Percentiles rank a stretch among this genome's conserved stretches.
These are phyloP conservation scores for Umbellularia californica DNA, from an alignment of 164 flowering plant genomes.

Conservation along the genomic window DNA sequence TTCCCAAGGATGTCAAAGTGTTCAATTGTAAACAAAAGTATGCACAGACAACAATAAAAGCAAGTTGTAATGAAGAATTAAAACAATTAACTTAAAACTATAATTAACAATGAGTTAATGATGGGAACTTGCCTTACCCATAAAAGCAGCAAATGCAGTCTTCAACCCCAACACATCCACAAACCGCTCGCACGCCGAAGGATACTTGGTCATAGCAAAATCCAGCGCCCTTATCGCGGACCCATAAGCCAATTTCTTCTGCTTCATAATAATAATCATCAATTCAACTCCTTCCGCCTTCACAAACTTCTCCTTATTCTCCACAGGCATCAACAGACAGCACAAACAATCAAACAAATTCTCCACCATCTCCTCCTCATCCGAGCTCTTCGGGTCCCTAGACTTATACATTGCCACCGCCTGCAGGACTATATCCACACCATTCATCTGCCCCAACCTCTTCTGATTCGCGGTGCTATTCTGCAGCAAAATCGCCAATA, in stretches of 20 bases:
- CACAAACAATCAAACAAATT: constrained; percentile 93
- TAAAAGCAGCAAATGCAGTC: constrained; percentile 95
- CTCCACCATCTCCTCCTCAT: constrained; percentile 99
- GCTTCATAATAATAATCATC: constrained; percentile 99
- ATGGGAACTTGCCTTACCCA: constrained; percentile 98
- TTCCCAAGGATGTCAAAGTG: too few relatives aligned
- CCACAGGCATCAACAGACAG: constrained; percentile 96
- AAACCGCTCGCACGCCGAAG: constrained; percentile 92
- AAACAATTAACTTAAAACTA: not conserved
- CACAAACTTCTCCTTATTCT: constrained; percentile 95
- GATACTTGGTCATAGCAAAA: constrained; percentile 94
- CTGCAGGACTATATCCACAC: constrained; percentile 86
- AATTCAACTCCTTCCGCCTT: constrained; percentile 95
- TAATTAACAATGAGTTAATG: not conserved
- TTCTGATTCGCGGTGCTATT: constrained; percentile 76
- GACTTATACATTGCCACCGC: constrained; percentile 90
- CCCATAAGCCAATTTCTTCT: constrained; percentile 91
- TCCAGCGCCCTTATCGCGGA: constrained; percentile 92
- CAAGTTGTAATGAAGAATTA: too few relatives aligned
- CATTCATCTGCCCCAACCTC: constrained; percentile 92
- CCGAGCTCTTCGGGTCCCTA: constrained; percentile 77
- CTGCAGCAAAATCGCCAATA: constrained; percentile 88
- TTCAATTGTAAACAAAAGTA: not conserved
- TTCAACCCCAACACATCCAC: constrained; percentile 97
- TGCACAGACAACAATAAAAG: not conserved